Evolutionary conservation across 768 basidiomycete genomes (phyloP), one percentile per base, ranked within the genome.

Genomic region (Porphyrellus cyaneotinctus): DNA sequence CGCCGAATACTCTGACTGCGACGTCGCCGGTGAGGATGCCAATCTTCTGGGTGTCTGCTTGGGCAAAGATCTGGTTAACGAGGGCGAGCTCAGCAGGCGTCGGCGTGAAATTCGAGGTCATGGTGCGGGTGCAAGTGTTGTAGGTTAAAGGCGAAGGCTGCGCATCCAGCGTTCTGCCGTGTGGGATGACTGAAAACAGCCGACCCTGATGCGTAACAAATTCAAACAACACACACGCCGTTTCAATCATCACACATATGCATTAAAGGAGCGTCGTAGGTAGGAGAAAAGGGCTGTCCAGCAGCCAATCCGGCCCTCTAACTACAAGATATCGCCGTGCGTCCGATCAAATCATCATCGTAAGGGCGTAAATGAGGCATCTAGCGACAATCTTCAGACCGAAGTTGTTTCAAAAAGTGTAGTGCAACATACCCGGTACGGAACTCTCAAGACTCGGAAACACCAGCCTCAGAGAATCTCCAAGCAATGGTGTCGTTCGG

Each of bases 21-120:
- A 87, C 84, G 58, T 95, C 93, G 63, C 95, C 95, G 15, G 91
- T 90, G 67, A 95, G 74, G 58, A 91, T 81, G 37, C 91, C 91
- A 51, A 87, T 77, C 67, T 87, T 87, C 72, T 91, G 82, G 4
- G 85, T 73, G 73, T 94, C 93, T 20, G 81, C 81, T 57, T 82
- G 76, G 39, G 74, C 67, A 63, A 92, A 91, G 68, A 93, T 85
- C 62, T 84, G 80, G 62, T 81, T 77, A 50, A 87, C 85, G 57
- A 92, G 78, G 20, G 80, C 74, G 45, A 81, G 68, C 58, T 81
- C 80, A 52, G 65, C 58, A 3, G 75, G 68, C 22, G 81, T 74
- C 33, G 80, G 75, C 47, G 70, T 68, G 64, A 81, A 79, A 43
- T 67, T 65, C 6, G 61, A 53, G 46, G 77, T 56, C 79, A 79